phyloP scores from a whole-genome alignment of 768 basidiomycete species.

The Tulasnella sp. region DNA sequence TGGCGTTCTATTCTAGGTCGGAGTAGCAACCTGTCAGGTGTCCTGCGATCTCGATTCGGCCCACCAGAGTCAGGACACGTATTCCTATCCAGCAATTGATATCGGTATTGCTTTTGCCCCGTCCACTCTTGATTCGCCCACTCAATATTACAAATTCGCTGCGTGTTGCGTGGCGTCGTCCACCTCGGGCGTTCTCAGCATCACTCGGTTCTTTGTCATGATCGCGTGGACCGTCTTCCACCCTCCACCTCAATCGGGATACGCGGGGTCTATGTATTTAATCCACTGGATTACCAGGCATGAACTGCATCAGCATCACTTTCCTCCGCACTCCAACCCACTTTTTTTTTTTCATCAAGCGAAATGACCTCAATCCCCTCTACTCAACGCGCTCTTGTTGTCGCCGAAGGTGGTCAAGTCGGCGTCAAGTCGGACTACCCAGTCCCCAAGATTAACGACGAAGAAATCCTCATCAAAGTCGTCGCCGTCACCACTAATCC shows the following conservation, averaged over 20 bases:
- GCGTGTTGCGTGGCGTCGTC: neutral
- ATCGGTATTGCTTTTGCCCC: constrained; percentile 7
- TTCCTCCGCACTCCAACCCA: neutral
- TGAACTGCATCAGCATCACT: neutral
- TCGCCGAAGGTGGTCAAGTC: neutral
- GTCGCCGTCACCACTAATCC: constrained; percentile 37
- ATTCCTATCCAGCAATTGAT: neutral
- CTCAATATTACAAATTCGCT: neutral
- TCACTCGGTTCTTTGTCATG: constrained; percentile 2
- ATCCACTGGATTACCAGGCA: neutral
- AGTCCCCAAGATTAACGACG: constrained; percentile 9
- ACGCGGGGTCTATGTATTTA: neutral
- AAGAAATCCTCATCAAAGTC: constrained; percentile 34
- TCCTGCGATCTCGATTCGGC: neutral
- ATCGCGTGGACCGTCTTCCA: neutral
- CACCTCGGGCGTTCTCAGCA: neutral
- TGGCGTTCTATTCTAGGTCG: neutral
- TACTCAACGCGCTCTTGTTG: constrained; percentile 18
- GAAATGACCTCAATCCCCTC: neutral
- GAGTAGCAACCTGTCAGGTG: too few relatives aligned
- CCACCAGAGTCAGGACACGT: neutral
- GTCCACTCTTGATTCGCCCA: neutral
- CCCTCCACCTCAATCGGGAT: neutral
- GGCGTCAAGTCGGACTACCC: neutral
- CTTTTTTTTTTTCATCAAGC: neutral